Evolutionary conservation across 805 yeast genomes (phyloP).

Genomic region (Wickerhamiella slavikovae): DNA sequence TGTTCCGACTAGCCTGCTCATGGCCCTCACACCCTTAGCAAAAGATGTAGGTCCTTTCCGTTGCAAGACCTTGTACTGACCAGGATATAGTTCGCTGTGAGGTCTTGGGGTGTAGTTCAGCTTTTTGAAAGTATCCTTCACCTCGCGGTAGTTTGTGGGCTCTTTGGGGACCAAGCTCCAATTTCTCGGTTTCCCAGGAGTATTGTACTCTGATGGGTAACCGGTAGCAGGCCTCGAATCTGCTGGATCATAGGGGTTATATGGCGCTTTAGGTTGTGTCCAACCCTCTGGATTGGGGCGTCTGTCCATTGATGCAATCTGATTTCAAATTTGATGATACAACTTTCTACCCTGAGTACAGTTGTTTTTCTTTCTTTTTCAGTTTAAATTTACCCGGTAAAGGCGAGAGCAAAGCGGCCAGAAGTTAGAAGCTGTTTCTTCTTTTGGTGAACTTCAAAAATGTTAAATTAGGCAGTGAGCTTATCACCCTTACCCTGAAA

Average conservation of each 20-base stretch:
- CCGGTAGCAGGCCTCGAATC: slow-evolving; percentile 68
- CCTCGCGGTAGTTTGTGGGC: slow-evolving; percentile 44
- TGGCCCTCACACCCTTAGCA: slow-evolving; percentile 37
- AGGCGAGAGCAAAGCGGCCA: too few relatives aligned
- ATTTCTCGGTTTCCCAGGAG: slow-evolving; percentile 39
- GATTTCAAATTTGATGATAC: too few relatives aligned
- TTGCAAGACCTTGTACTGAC: slow-evolving; percentile 52
- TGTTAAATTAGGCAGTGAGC: too few relatives aligned
- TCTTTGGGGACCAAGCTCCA: slow-evolving; percentile 41
- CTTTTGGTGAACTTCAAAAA: too few relatives aligned
- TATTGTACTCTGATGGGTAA: slow-evolving; percentile 60
- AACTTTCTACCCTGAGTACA: too few relatives aligned
- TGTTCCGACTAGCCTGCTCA: slow-evolving; percentile 30
- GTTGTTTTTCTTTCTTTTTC: too few relatives aligned
- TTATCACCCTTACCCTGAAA: too few relatives aligned
- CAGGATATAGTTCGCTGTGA: slow-evolving; percentile 49
- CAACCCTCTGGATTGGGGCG: slow-evolving; percentile 62
- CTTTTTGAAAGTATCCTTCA: slow-evolving; percentile 52
- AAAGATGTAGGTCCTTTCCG: slow-evolving; percentile 35
- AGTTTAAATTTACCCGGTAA: too few relatives aligned
- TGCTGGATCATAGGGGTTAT: slow-evolving; percentile 64
- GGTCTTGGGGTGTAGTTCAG: slow-evolving; percentile 68
- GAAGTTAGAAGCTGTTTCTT: too few relatives aligned
- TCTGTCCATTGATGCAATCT: slow-evolving; percentile 22
- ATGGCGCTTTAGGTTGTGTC: slow-evolving; percentile 67